These are phyloP conservation scores for Raddia guianensis DNA, from an alignment of 176 grass and related monocot genomes.

Conservation along the genomic window DNA sequence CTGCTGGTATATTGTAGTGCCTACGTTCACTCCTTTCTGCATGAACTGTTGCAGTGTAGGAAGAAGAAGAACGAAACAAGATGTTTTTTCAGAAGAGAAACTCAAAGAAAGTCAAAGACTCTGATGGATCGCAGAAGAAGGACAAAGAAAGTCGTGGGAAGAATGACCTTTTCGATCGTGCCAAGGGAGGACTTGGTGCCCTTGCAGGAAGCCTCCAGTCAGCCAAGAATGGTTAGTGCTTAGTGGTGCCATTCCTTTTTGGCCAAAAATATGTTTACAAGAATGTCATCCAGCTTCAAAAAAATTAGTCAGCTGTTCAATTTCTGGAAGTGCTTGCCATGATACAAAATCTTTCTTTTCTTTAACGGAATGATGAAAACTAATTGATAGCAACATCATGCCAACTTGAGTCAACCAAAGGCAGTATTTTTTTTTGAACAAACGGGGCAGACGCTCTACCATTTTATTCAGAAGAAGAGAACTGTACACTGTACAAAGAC, in stretches of 20 bases:
- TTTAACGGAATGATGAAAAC: no score
- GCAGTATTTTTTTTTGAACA: no score
- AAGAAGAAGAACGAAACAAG: slow-evolving; percentile 23
- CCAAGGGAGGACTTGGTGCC: slow-evolving; percentile 51
- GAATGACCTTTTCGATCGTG: slow-evolving; percentile 39
- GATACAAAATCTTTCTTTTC: neutral
- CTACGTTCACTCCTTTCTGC: slow-evolving; percentile 13
- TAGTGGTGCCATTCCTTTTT: slow-evolving; percentile 18
- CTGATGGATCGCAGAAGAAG: slow-evolving; percentile 43
- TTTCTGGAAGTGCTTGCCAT: neutral
- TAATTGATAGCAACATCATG: neutral
- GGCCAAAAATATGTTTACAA: neutral
- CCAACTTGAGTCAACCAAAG: neutral
- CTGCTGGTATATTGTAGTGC: neutral
- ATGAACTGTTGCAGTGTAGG: slow-evolving; percentile 31
- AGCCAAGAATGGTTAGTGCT: slow-evolving; percentile 43
- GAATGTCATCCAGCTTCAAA: slow-evolving; percentile 19
- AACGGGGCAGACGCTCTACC: no score
- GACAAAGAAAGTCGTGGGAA: slow-evolving; percentile 43
- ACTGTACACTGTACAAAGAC: no score
- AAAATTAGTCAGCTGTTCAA: neutral
- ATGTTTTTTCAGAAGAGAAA: slow-evolving; percentile 58
- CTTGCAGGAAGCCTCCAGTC: slow-evolving; percentile 41
- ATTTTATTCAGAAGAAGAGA: no score
- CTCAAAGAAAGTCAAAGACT: slow-evolving; percentile 53